Evolutionary conservation across 345 rosid genomes (phyloP).

Genomic region (Salix koriyanagi): DNA sequence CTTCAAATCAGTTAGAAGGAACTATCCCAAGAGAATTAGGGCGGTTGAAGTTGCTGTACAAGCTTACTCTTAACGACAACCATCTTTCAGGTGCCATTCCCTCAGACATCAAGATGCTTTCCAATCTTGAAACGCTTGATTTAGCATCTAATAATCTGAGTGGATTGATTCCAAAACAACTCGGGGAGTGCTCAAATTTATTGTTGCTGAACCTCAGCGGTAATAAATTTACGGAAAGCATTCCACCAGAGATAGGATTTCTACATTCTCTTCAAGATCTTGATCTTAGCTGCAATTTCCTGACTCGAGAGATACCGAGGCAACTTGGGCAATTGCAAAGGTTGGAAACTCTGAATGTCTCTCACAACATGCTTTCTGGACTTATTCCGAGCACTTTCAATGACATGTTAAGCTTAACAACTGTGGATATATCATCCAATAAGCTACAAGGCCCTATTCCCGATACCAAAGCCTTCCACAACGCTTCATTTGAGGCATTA

Average conservation of each 20-base stretch:
- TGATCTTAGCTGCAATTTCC: slow-evolving; percentile 6
- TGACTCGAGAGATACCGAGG: slow-evolving; percentile 3
- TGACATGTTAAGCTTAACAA: too few species aligned
- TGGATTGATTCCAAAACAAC: slow-evolving; percentile 2
- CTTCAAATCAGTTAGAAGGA: too few species aligned
- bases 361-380: neutral
- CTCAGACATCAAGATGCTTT: neutral
- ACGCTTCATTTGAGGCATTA: too few species aligned
- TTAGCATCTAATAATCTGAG: neutral
- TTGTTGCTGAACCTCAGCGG: slow-evolving; percentile 1
- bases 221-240: neutral
- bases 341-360: too few species aligned
- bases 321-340: neutral
- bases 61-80: neutral
- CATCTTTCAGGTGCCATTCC: neutral
- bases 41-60: neutral
- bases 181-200: slow-evolving; percentile 1
- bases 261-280: neutral
- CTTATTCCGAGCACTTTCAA: neutral
- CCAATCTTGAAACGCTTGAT: too few species aligned
- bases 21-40: neutral
- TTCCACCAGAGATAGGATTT: slow-evolving; percentile 1
- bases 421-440: too few species aligned
- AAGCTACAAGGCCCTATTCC: too few species aligned
- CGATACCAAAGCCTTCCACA: too few species aligned